Conservation (phyloP, 305 asterid species). For the Fraxinus angustifolia region DNA sequence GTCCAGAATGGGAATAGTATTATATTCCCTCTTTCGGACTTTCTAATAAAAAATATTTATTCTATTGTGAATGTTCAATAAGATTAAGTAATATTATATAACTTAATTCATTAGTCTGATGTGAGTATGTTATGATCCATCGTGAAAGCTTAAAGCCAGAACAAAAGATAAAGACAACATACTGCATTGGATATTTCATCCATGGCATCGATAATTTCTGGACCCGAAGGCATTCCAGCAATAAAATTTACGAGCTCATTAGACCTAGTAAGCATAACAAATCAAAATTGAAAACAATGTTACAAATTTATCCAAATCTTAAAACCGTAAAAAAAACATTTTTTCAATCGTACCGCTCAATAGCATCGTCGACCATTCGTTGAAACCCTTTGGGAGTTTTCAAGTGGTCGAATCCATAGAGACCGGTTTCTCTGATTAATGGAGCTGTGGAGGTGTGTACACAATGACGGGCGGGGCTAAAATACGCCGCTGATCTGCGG, state of each 20-base stretch:
- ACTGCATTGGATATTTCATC: conserved; percentile 93
- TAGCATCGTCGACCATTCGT: conserved; percentile 90
- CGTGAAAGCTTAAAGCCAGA: not conserved
- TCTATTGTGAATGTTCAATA: not conserved
- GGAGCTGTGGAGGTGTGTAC: conserved; percentile 50
- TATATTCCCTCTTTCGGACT: not conserved
- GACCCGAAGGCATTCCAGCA: conserved; percentile 79
- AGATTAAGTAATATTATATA: not conserved
- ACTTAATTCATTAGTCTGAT: not conserved
- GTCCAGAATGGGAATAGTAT: not conserved
- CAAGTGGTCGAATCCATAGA: conserved; percentile 79
- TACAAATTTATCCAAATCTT: conserved; percentile 1
- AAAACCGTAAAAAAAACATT: not conserved
- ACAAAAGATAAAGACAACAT: conserved; percentile 1
- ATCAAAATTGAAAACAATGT: not conserved
- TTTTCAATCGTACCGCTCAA: conserved; percentile 48
- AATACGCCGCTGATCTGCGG: conserved; percentile 33
- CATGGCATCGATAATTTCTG: conserved; percentile 70
- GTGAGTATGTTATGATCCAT: not conserved
- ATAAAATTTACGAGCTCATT: conserved; percentile 68
- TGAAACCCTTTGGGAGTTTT: conserved; percentile 83
- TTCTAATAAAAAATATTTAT: not conserved
- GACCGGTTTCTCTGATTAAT: conserved; percentile 54
- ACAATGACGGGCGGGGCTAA: conserved; percentile 33
- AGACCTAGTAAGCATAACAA: conserved; percentile 54